Conservation (phyloP, 2,329 filamentous ascomycete genomes). For the Aspergillus cejpii region DNA sequence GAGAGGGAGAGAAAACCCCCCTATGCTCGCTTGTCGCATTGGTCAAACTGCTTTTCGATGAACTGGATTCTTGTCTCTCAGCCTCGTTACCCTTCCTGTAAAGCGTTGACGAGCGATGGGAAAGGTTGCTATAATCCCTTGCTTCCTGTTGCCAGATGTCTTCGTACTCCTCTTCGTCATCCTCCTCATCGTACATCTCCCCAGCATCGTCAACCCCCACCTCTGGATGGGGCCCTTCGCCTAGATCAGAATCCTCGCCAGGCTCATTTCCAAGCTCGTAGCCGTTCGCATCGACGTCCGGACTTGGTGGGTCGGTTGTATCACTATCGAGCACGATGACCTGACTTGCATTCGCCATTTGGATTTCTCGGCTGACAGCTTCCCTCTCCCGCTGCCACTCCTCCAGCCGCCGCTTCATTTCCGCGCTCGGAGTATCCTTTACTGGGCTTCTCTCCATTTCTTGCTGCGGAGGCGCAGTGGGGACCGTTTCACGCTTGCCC, state of each 20-base stretch:
- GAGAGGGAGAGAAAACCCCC: conserved; percentile 24
- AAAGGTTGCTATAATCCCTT: conserved; percentile 31
- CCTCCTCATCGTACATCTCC: conserved; percentile 7
- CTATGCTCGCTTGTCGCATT: conserved; percentile 18
- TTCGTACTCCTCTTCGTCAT: conserved; percentile 35
- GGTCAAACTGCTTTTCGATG: conserved; percentile 28
- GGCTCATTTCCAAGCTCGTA: conserved; percentile 2
- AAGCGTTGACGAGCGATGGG: conserved; percentile 20
- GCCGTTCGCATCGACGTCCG: conserved; percentile 1
- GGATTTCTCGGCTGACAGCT: conserved; percentile 40
- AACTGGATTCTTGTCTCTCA: conserved; percentile 26
- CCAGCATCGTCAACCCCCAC: not conserved
- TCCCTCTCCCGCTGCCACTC: conserved; percentile 44
- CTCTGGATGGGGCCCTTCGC: not conserved
- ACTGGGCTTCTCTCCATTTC: not conserved
- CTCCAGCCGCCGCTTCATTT: conserved; percentile 31
- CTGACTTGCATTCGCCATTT: conserved; percentile 38
- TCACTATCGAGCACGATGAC: conserved; percentile 44
- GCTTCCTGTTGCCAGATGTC: conserved; percentile 47
- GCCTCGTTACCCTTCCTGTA: conserved; percentile 12
- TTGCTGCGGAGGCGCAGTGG: conserved; percentile 5
- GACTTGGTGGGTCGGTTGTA: conserved; percentile 16
- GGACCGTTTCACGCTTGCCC: not conserved
- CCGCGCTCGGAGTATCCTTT: conserved; percentile 13
- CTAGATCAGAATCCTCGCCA: conserved; percentile 1